Evolutionary conservation across 2,329 filamentous ascomycete species (phyloP), one percentile per base, ranked within the genome.

Genomic region (Pseudocercospora fijiensis): DNA sequence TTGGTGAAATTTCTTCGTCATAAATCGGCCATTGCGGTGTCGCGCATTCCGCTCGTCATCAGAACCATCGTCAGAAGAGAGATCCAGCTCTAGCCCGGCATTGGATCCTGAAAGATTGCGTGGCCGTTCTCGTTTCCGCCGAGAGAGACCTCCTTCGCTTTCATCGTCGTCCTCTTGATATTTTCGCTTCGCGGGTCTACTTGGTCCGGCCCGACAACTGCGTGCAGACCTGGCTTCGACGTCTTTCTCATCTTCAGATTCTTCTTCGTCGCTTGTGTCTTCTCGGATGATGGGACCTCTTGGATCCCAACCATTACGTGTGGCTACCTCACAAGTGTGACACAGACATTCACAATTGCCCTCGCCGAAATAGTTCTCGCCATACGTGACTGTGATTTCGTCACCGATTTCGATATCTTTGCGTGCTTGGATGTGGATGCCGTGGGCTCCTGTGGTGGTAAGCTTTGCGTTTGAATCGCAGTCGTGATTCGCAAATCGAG

Each of bases 301-400:
- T 8, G 81, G 84, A 41, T 86, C 84, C 96, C 96, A 99, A 0
- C 95, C 95, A 75, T 97, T 98, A 59, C 84, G 83, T 62, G 86
- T 80, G 2, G 83, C 80, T 22, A 84, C 82, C 78, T 99, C 95
- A 76, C 95, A 99, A 0, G 90, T 95, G 70, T 85, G 84, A 76
- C 95, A 99, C 1, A 99, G 81, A 75, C 95, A 99, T 75, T 99
- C 95, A 76, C 92, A 93, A 70, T 99, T 99, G 75, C 93, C 87
- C 51, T 92, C 88, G 2, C 95, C 95, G 79, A 99, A 99, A 76
- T 99, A 99, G 74, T 91, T 92, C 18, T 96, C 92, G 24, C 94
- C 92, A 73, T 99, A 99, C 0, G 90, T 94, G 0, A 99, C 95
- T 0, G 95, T 99, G 64, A 99, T 96, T 76, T 99, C 95, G 65